A percentile compares a stretch with the other conserved stretches of the same genome.
These are phyloP conservation scores for Thuidium tamariscinum DNA, from an alignment of 225 moss, liverwort and hornwort species.

Conservation along the genomic window DNA sequence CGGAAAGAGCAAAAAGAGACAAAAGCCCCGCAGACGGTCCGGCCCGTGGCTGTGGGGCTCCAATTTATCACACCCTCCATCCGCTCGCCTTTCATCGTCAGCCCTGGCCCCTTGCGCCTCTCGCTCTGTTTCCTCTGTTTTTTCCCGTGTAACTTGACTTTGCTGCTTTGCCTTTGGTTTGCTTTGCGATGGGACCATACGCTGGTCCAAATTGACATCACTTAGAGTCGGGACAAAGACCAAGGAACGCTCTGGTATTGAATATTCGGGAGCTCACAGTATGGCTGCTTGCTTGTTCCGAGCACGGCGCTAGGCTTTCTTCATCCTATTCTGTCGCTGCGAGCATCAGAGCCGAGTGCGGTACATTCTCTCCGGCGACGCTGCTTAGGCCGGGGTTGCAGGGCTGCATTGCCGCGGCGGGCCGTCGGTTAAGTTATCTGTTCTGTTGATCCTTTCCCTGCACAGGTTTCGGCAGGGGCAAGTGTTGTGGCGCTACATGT, in stretches of 20 bases:
- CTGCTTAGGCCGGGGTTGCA: not conserved
- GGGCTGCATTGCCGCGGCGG: conserved; percentile 6
- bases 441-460: not conserved
- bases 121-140: not conserved
- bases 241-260: no score
- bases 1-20: not conserved
- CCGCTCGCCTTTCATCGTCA: not conserved
- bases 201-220: not conserved
- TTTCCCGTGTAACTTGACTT: not conserved
- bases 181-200: not conserved
- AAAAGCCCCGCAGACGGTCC: not conserved
- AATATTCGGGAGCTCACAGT: not conserved
- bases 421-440: not conserved
- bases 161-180: not conserved
- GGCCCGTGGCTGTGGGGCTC: conserved; percentile 17
- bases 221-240: not conserved
- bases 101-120: not conserved
- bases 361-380: not conserved
- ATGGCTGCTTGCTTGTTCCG: not conserved
- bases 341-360: not conserved
- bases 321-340: not conserved
- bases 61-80: not conserved
- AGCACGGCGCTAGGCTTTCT: not conserved
- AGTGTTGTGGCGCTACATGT: not conserved
- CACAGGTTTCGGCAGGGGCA: not conserved